Evolutionary conservation across 768 basidiomycete genomes (phyloP).

Genomic region (Agrocybe praecox): DNA sequence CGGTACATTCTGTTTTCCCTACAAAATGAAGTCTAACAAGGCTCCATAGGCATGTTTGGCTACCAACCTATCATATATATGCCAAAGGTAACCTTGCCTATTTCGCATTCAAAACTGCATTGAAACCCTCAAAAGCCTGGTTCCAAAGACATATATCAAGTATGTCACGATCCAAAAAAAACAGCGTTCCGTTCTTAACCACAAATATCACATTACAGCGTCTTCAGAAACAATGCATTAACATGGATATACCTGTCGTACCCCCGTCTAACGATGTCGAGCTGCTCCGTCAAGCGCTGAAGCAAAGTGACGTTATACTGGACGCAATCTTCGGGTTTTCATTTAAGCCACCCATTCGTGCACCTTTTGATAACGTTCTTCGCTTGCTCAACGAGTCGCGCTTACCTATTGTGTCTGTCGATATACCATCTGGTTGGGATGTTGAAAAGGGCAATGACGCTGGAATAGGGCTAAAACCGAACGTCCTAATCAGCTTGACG

Average conservation of each 20-base stretch:
- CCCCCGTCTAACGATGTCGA: slow-evolving; percentile 48
- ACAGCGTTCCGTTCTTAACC: neutral
- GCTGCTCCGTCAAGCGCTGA: slow-evolving; percentile 50
- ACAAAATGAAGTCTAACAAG: neutral
- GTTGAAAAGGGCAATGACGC: slow-evolving; percentile 75
- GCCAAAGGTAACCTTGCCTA: slow-evolving; percentile 69
- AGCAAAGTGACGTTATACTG: slow-evolving; percentile 77
- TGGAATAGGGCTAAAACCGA: slow-evolving; percentile 65
- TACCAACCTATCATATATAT: slow-evolving; percentile 89
- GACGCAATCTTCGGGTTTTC: slow-evolving; percentile 99
- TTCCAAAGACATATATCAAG: slow-evolving; percentile 91
- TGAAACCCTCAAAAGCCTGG: slow-evolving; percentile 59
- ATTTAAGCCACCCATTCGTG: slow-evolving; percentile 87
- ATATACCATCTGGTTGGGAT: slow-evolving; percentile 97
- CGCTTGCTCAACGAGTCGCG: slow-evolving; percentile 60
- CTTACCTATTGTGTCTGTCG: slow-evolving; percentile 89
- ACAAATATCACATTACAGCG: slow-evolving; percentile 46
- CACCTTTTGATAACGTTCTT: slow-evolving; percentile 84
- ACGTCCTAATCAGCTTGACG: slow-evolving; percentile 87
- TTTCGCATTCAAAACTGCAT: neutral
- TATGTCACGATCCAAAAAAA: slow-evolving; percentile 21
- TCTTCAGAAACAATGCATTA: slow-evolving; percentile 83
- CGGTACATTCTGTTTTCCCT: slow-evolving; percentile 49
- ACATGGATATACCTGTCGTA: slow-evolving; percentile 82
- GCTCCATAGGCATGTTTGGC: slow-evolving; percentile 78